A percentile compares a stretch with the other conserved stretches of the same genome.
Conservation (phyloP, 345 rosid species). For the Populus ilicifolia region DNA sequence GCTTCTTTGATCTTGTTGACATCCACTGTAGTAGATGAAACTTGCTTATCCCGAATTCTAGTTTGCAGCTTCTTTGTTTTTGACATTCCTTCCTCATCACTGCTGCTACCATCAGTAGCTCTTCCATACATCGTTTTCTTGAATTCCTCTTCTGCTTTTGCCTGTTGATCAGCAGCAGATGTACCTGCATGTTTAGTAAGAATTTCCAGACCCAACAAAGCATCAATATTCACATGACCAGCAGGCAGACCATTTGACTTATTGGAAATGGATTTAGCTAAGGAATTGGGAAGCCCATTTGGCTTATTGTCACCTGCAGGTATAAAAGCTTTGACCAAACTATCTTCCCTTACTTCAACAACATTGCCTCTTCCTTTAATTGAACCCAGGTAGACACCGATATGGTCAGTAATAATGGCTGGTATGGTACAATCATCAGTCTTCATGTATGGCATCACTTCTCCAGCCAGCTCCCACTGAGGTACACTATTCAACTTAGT, state of each 20-base stretch:
- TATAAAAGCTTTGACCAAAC: slow-evolving; percentile 59
- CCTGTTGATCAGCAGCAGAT: slow-evolving; percentile 71
- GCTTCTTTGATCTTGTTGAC: slow-evolving; percentile 96
- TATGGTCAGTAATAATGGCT: slow-evolving; percentile 78
- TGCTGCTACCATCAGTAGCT: slow-evolving; percentile 83
- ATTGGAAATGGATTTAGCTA: slow-evolving; percentile 43
- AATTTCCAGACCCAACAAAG: slow-evolving; percentile 81
- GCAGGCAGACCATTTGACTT: slow-evolving; percentile 45
- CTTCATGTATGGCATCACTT: slow-evolving; percentile 98
- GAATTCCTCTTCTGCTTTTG: slow-evolving; percentile 96
- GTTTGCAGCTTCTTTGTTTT: slow-evolving; percentile 72
- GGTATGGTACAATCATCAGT: slow-evolving; percentile 93
- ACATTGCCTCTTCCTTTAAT: slow-evolving; percentile 91
- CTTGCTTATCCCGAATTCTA: slow-evolving; percentile 85
- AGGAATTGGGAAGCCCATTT: slow-evolving; percentile 37
- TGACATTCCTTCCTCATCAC: slow-evolving; percentile 80
- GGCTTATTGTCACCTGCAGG: slow-evolving; percentile 48
- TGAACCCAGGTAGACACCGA: slow-evolving; percentile 88
- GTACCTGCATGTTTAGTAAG: slow-evolving; percentile 45
- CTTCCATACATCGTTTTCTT: slow-evolving; percentile 86
- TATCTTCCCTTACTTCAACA: slow-evolving; percentile 80
- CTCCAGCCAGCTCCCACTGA: slow-evolving; percentile 92
- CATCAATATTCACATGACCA: slow-evolving; percentile 43
- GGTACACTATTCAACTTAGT: slow-evolving; percentile 77
- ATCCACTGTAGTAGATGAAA: slow-evolving; percentile 67